Base-by-base conservation (phyloP, 2,329 filamentous ascomycete genomes). In the Fusarium protoensiforme region DNA sequence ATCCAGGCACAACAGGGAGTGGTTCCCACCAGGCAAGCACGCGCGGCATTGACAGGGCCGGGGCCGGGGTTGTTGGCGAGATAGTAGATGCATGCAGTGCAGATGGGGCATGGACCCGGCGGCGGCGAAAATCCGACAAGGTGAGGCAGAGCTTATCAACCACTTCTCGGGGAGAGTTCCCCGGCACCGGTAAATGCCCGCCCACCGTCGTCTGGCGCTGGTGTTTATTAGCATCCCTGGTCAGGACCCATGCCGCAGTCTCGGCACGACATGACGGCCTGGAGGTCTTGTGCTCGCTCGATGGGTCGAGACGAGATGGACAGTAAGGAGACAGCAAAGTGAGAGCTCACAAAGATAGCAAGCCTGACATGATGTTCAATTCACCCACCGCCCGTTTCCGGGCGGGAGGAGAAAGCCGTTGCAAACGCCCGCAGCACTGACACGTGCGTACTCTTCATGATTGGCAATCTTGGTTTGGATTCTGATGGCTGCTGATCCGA, bases 11-110 rank as follows among this genome's bases (percentile, higher is more conserved):
- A 60, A n/a, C 38, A 51, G 53, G 51, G 57, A 59, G 38, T 36
- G 33, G 63, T 65, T 58, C 56, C 65, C 67, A 51, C 59, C 61
- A 56, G 57, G 33, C 53, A 9, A 36, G 54, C 61, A 68, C 71
- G 51, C 67, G 65, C 68, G 71, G 71, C 68, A 74, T 60, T 74
- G 67, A 60, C 71, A 73, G 61, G 61, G 56, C 56, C 48, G 51
- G 43, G 56, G 56, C 71, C 71, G 54, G 71, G 71, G 24, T 66
- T 31, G 16, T 33, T 11, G 27, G 39, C 46, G 18, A 51, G 46
- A 51, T 51, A 51, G 54, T 22, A 60, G 64, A 68, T 74, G 71
- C 71, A 38, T 68, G 71, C 41, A 46, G 41, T 18, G 41, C 61
- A 68, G 46, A 65, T 65, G 60, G 67, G 43, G 53, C 69, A 36